These are phyloP conservation scores for Xylaria venustula DNA, from an alignment of 495 filamentous ascomycete genomes.

Conservation along the genomic window DNA sequence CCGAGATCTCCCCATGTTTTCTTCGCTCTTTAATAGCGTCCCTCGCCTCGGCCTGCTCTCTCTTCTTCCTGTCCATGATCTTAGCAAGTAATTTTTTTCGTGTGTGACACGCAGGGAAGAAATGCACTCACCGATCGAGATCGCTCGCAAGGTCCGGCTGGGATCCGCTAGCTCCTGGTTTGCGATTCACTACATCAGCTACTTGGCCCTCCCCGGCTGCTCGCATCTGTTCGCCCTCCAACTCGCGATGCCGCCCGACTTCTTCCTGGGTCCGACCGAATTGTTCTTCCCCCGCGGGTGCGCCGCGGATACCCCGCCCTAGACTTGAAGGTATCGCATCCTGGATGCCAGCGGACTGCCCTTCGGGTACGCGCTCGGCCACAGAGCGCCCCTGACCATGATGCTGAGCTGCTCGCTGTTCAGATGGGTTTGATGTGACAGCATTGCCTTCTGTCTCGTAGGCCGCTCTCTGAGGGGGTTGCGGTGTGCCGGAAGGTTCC, in stretches of 20 bases:
- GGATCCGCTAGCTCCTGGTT: conserved; percentile 31
- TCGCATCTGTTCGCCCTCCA: conserved; percentile 52
- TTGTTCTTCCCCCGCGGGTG: conserved; percentile 21
- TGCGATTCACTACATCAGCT: conserved; percentile 45
- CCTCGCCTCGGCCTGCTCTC: conserved; percentile 7
- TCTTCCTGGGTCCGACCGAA: conserved; percentile 27
- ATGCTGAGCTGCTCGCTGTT: conserved; percentile 36
- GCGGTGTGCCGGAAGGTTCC: conserved; percentile 20
- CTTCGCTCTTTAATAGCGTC: conserved; percentile 2
- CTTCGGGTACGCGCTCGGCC: conserved; percentile 24
- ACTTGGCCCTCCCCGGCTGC: conserved; percentile 55
- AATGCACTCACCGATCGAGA: conserved; percentile 36
- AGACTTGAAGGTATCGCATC: conserved; percentile 34
- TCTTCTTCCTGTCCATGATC: conserved; percentile 5
- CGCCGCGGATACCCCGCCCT: conserved; percentile 37
- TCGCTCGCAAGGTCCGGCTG: conserved; percentile 35
- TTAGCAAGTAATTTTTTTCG: background rate
- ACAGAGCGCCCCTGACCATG: conserved; percentile 26
- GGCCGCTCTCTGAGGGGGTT: conserved; percentile 52
- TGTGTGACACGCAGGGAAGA: background rate
- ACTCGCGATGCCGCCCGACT: conserved; percentile 40
- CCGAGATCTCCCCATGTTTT: conserved; percentile 4
- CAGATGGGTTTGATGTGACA: conserved; percentile 45
- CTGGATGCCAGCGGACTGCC: conserved; percentile 17
- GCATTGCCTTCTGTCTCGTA: conserved; percentile 53